These are phyloP conservation scores for Calonectria multiphialidica DNA, from an alignment of 2,329 filamentous ascomycete species.

Conservation along the genomic window DNA sequence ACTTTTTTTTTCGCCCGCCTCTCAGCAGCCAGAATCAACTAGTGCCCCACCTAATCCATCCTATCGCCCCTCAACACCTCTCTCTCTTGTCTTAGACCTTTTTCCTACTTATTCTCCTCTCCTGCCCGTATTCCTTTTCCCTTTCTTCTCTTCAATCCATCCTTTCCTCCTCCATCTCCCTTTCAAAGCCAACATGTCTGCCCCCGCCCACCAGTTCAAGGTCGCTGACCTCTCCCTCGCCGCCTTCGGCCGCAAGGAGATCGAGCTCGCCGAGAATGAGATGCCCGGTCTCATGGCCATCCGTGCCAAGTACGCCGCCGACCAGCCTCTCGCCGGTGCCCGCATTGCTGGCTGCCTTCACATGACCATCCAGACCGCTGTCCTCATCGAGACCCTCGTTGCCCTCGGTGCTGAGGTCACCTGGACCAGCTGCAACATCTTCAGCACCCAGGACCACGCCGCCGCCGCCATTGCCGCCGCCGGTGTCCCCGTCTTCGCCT, in stretches of 20 bases:
- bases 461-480: constrained; percentile 95
- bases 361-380: constrained; percentile 99
- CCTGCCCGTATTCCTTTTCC: constrained; percentile 30
- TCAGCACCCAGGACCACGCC: constrained; percentile 98
- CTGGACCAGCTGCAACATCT: constrained; percentile 99
- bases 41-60: constrained; percentile 38
- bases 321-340: constrained; percentile 94
- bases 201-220: constrained; percentile 95
- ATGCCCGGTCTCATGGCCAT: constrained; percentile 99
- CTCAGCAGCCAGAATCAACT: constrained; percentile 18
- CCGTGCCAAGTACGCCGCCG: constrained; percentile 87
- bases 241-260: constrained; percentile 99
- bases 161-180: constrained; percentile 30
- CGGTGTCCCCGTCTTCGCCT: constrained; percentile 87
- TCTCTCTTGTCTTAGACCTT: constrained; percentile 31
- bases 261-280: constrained; percentile 95
- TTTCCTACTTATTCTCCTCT: constrained; percentile 34
- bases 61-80: constrained; percentile 36
- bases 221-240: constrained; percentile 98
- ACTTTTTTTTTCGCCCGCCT: constrained; percentile 20
- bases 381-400: constrained; percentile 97
- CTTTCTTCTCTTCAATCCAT: constrained; percentile 36
- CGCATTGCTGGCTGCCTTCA: constrained; percentile 98
- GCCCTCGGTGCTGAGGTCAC: constrained; percentile 97
- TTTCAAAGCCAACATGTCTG: constrained; percentile 67